phyloP scores from a whole-genome alignment of 257 asterid species.

The Leptodermis oblonga region DNA sequence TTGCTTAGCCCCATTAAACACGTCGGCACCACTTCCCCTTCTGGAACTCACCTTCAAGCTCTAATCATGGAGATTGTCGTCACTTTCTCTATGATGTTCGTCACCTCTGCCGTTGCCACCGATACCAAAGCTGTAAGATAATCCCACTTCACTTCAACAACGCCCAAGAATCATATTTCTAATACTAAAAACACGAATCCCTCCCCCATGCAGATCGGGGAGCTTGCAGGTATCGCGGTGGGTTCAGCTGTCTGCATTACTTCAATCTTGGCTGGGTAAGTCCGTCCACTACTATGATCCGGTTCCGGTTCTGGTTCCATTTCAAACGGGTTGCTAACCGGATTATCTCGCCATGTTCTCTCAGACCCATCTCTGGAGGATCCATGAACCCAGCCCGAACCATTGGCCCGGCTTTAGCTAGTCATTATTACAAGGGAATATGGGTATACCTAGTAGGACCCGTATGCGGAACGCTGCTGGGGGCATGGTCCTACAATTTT shows the following conservation, averaged over 20 bases:
- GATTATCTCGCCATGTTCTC: not conserved
- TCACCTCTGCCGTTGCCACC: slow-evolving; percentile 83
- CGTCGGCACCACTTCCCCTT: slow-evolving; percentile 70
- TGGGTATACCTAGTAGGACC: slow-evolving; percentile 82
- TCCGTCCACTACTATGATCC: not conserved
- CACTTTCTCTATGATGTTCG: slow-evolving; percentile 82
- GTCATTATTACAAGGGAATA: slow-evolving; percentile 51
- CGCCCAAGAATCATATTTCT: not conserved
- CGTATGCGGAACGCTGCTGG: slow-evolving; percentile 55
- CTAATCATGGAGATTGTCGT: slow-evolving; percentile 70
- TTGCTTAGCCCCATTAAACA: slow-evolving; percentile 63
- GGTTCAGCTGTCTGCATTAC: slow-evolving; percentile 94
- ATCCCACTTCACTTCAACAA: not conserved
- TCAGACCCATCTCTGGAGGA: slow-evolving; percentile 83
- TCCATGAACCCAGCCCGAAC: slow-evolving; percentile 88
- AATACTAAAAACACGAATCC: not conserved
- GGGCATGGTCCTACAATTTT: slow-evolving; percentile 63
- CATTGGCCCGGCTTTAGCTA: slow-evolving; percentile 82
- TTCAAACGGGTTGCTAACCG: not conserved
- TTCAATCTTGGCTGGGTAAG: slow-evolving; percentile 82
- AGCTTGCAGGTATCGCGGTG: slow-evolving; percentile 84
- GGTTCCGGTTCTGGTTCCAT: not conserved
- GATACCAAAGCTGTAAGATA: slow-evolving; percentile 85
- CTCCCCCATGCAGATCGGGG: slow-evolving; percentile 50
- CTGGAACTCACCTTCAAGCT: slow-evolving; percentile 61